Base-by-base conservation (phyloP, 1,284 basidiomycete species). In the Erythrobasidium hasegawianum region DNA sequence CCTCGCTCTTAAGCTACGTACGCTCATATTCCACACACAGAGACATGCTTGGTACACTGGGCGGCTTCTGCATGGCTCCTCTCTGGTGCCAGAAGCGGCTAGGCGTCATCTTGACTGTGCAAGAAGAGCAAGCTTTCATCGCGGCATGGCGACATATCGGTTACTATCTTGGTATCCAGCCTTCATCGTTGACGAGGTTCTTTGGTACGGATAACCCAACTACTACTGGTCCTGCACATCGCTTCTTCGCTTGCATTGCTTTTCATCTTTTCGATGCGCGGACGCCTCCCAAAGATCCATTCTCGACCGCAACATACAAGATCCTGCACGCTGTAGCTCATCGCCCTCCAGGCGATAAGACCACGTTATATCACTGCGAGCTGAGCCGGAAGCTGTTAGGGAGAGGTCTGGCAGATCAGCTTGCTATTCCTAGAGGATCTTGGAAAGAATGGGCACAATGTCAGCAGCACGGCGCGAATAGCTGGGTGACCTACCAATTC, bases 111-210 rank as follows among this genome's bases (percentile, higher is more conserved):
- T 49, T 72, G 14, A 66, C 67, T 2, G 13, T 26, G 8, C 49
- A 59, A 2, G 73, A 74, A 43, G 60, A 64, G 10, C 40, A 49
- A 1, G 64, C 70, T 1, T 74, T 72, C 57, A 64, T 71, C 13
- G 47, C 53, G 1, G 55, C 64, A 2, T 74, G 73, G 73, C 56
- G 68, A 5, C 72, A 74, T 47, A 59, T 74, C 20, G 73, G 73
- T 43, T 74, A 68, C 67, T 73, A 72, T 59, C 70, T 74, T 52
- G 73, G 73, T 13, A 70, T 74, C 68, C 41, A 57, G 4, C 61
- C 68, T 4, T 24, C 49, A 3, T 61, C 70, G 13, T 67, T 73
- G 7, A 11, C 10, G 1, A 38, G 50, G 0, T 60, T 64, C 38
- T 73, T 71, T 57, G 2, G 16, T 22, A 39, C 71, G 1, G 68